Evolutionary conservation across 2,329 filamentous ascomycete genomes (phyloP).

Genomic region (Aulographum hederae): DNA sequence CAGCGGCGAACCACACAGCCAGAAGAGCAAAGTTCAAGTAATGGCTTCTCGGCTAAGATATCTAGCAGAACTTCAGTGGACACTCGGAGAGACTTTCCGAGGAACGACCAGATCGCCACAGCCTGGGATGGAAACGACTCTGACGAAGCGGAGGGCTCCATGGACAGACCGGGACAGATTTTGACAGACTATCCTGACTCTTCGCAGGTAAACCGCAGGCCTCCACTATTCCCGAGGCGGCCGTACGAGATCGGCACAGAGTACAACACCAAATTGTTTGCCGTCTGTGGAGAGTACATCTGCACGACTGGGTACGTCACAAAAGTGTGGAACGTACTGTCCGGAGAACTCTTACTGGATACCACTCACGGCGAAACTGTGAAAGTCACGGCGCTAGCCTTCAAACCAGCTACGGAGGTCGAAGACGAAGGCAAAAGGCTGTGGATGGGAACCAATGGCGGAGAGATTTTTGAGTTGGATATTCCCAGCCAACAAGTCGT

Average conservation of each 20-base stretch:
- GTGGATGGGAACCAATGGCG: slow-evolving; percentile 80
- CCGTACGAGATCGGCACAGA: slow-evolving; percentile 59
- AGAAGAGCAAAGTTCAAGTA: too few species aligned
- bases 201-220: slow-evolving; percentile 66
- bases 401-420: slow-evolving; percentile 64
- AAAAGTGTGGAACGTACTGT: slow-evolving; percentile 69
- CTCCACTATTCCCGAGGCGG: slow-evolving; percentile 55
- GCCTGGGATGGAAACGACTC: slow-evolving; percentile 20
- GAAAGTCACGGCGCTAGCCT: slow-evolving; percentile 63
- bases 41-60: too few species aligned
- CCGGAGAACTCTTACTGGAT: slow-evolving; percentile 66
- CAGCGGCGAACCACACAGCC: too few species aligned
- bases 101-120: too few species aligned
- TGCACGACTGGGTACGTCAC: slow-evolving; percentile 80
- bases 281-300: slow-evolving; percentile 72
- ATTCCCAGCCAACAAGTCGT: slow-evolving; percentile 54
- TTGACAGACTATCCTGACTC: slow-evolving; percentile 61
- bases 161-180: too few species aligned
- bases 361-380: slow-evolving; percentile 70
- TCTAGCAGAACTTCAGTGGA: too few species aligned
- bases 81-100: too few species aligned
- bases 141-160: slow-evolving; percentile 27
- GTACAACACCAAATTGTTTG: slow-evolving; percentile 73
- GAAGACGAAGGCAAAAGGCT: slow-evolving; percentile 64
- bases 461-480: slow-evolving; percentile 81